Evolutionary conservation across 164 flowering plant species (phyloP).

Genomic region (Chimonanthus praecox): DNA sequence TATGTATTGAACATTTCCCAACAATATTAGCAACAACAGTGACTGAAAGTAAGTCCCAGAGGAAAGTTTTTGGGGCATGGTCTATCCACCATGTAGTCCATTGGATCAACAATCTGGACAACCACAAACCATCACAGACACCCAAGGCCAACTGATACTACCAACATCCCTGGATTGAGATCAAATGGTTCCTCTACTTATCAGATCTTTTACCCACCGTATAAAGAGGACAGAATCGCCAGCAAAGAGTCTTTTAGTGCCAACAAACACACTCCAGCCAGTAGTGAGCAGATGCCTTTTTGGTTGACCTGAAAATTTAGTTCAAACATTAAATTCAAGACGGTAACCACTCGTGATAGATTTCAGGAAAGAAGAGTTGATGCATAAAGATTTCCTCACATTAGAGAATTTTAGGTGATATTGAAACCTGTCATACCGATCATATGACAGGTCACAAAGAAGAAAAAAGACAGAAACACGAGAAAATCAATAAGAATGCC

Average conservation of each 20-base stretch:
- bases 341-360: not conserved
- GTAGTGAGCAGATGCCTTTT: slow-evolving; percentile 91
- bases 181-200: not conserved
- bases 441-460: not conserved
- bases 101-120: not conserved
- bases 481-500: not conserved
- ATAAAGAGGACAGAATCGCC: slow-evolving; percentile 94
- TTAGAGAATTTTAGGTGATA: not conserved
- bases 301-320: slow-evolving; percentile 69
- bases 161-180: not conserved
- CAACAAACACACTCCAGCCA: slow-evolving; percentile 98
- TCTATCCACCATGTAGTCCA: not conserved
- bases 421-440: too few relatives aligned
- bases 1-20: too few relatives aligned
- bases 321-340: not conserved
- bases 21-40: too few relatives aligned
- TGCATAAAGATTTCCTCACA: not conserved
- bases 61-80: not conserved
- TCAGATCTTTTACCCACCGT: slow-evolving; percentile 37
- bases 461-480: not conserved
- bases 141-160: not conserved
- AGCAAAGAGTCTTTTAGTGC: slow-evolving; percentile 84
- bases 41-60: not conserved
- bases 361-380: not conserved
- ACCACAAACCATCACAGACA: not conserved